Percentiles rank a stretch among this genome's conserved stretches.
Conservation (phyloP, 164 flowering plant species). For the Liriodendron chinense region DNA sequence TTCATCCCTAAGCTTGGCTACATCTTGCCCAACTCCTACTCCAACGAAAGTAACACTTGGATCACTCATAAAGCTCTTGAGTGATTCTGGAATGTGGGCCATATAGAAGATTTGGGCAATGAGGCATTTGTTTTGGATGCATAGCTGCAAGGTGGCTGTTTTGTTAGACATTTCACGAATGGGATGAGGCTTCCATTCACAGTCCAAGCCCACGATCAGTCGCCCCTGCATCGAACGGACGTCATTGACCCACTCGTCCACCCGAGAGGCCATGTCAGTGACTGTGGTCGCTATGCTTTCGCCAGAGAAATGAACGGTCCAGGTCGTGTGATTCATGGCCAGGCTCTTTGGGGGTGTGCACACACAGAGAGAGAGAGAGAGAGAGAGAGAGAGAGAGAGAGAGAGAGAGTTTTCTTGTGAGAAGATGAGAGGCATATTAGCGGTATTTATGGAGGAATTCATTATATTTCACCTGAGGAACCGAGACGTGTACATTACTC, state of each 20-base stretch:
- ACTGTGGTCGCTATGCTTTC: conserved; percentile 7
- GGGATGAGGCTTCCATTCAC: conserved; percentile 2
- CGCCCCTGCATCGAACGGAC: neutral
- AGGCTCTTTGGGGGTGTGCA: too few species aligned
- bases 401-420: too few species aligned
- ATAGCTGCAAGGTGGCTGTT: neutral
- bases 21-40: neutral
- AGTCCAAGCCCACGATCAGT: neutral
- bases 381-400: too few species aligned
- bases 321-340: neutral
- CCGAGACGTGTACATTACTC: too few species aligned
- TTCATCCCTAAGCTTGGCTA: neutral
- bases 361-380: too few species aligned
- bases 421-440: too few species aligned
- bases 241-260: conserved; percentile 7
- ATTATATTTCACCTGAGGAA: too few species aligned
- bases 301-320: neutral
- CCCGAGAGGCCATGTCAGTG: conserved; percentile 6
- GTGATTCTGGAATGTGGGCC: neutral
- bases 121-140: neutral
- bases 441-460: too few species aligned
- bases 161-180: conserved; percentile 2
- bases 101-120: neutral
- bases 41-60: neutral
- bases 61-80: neutral